A percentile compares a stretch with the other conserved stretches of the same genome.
phyloP scores from a whole-genome alignment of 768 basidiomycete species.

The Hydnum rufescens region DNA sequence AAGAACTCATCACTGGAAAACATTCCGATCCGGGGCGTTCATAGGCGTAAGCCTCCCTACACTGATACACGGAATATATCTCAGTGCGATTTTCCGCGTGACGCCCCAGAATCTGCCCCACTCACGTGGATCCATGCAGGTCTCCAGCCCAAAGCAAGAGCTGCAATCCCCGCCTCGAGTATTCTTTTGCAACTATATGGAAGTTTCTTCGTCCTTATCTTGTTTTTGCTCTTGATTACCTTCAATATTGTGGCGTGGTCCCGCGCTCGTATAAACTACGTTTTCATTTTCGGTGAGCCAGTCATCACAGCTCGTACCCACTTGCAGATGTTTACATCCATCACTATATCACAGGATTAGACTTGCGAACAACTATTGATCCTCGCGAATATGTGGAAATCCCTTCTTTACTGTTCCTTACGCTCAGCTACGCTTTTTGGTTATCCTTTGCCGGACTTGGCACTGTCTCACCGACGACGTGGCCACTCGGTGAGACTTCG shows the following conservation, averaged over 20 bases:
- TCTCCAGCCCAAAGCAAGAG: not conserved
- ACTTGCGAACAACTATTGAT: conserved; percentile 52
- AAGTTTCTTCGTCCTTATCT: not conserved
- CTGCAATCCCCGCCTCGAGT: not conserved
- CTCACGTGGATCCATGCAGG: no score
- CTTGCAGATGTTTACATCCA: no score
- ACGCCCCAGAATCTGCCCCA: no score
- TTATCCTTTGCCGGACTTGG: conserved; percentile 62
- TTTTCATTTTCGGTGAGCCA: conserved; percentile 91
- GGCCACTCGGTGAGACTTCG: no score
- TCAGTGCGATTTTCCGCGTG: no score
- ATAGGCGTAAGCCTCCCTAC: no score
- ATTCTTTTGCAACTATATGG: not conserved
- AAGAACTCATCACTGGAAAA: no score
- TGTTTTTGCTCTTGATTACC: not conserved
- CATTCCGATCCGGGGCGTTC: no score
- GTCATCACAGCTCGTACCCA: no score
- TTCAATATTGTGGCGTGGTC: conserved; percentile 71
- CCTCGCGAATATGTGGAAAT: conserved; percentile 66
- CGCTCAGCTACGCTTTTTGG: conserved; percentile 67
- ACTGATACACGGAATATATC: no score
- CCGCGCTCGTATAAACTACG: conserved; percentile 63
- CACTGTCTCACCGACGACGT: no score
- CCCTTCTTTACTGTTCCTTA: conserved; percentile 54
- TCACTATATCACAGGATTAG: no score